Evolutionary conservation across 78 protist species (phyloP).

Genomic region (Polysphondylium violaceum): DNA sequence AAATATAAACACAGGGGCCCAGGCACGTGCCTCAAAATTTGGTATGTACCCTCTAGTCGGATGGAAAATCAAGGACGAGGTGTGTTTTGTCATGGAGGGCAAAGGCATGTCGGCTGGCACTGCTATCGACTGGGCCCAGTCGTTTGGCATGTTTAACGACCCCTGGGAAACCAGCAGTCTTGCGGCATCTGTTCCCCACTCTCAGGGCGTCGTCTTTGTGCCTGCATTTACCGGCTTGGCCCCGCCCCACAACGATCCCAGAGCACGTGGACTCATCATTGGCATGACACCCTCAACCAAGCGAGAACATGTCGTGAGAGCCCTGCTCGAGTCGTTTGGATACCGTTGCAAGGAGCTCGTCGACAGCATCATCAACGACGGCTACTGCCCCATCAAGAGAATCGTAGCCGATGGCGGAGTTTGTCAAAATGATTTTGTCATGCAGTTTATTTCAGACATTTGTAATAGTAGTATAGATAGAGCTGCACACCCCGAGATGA

Average conservation of each 20-base stretch:
- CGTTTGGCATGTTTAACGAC: constrained; percentile 68
- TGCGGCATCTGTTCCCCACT: constrained; percentile 49
- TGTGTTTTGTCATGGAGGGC: constrained; percentile 73
- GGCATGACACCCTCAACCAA: constrained; percentile 73
- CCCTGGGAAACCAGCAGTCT: constrained; percentile 39
- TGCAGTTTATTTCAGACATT: constrained; percentile 68
- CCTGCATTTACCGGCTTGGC: constrained; percentile 76
- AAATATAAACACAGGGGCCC: constrained; percentile 61
- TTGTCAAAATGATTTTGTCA: constrained; percentile 82
- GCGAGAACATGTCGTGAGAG: constrained; percentile 72
- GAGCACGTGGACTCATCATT: constrained; percentile 74
- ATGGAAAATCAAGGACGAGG: constrained; percentile 51
- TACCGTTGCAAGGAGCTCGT: constrained; percentile 63
- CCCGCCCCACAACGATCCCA: constrained; percentile 74
- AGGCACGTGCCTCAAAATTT: constrained; percentile 28
- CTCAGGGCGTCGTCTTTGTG: constrained; percentile 82
- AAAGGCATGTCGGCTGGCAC: constrained; percentile 79
- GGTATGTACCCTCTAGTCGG: constrained; percentile 83
- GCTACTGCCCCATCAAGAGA: background rate
- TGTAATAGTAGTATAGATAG: constrained; percentile 28
- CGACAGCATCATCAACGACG: constrained; percentile 34
- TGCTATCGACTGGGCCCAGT: constrained; percentile 60
- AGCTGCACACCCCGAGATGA: constrained; percentile 79
- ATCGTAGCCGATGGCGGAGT: constrained; percentile 83
- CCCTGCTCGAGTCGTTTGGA: constrained; percentile 76